Base-by-base conservation (phyloP, 768 basidiomycete genomes). In the Boletellus sp. region DNA sequence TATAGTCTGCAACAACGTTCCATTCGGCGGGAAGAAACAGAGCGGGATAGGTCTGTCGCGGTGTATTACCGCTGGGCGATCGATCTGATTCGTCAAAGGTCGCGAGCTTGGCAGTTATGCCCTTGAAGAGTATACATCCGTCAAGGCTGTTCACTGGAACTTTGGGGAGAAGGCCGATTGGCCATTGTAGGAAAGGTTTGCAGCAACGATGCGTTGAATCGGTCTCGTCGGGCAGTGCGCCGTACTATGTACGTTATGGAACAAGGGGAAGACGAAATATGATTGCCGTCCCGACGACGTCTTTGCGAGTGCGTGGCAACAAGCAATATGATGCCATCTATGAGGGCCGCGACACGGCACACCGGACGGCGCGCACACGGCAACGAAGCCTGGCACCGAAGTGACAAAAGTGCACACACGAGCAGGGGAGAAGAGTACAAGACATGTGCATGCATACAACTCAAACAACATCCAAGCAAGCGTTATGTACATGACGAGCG, bases 21-120 rank as follows among this genome's bases (percentile, higher is more conserved):
- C 95, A 1, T 97, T 97, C 62, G 94, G 95, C 33, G 95, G 94
- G 20, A 95, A 89, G 74, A 95, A 94, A 70, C 87, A 90, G 65
- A 90, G 87, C 37, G 93, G 93, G 45, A 84, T 90, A 61, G 86
- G 89, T 87, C 57, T 50, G 58, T 45, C 8, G 0, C 33, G 3
- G 13, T 20, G 3, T 15, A 45, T 41, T 31, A 35, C n/a, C 19
- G 17, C 36, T 33, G 45, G n/a, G 51, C 11, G 17, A 26, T 22
- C 49, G 17, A 59, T 40, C 52, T 54, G 37, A 59, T 34, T 7
- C 24, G n/a, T 17, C 40, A 19, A 65, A 87, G 94, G 91, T 35
- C 84, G 92, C 47, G 92, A 94, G 66, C 81, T 94, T 48, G 92
- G 92, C 36, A 84, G 83, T 63, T 83, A 90, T 57, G 90, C 89